Conservation (phyloP, 345 rosid species). For the Noccaea bulbosa region DNA sequence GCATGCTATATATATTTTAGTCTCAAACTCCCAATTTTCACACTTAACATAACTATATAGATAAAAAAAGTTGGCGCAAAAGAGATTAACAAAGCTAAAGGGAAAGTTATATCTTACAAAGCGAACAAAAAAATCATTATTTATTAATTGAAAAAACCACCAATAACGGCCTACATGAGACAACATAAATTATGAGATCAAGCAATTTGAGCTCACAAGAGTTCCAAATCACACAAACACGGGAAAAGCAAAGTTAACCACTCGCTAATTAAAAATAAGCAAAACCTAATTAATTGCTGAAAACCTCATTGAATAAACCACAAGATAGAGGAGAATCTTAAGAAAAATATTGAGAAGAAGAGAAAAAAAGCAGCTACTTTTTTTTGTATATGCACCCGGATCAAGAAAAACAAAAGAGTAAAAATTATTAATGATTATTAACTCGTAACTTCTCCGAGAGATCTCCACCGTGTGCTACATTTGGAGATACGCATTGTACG, state of each 20-base stretch:
- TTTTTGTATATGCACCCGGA: conserved; percentile 38
- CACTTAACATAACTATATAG: not conserved
- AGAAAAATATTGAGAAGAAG: conserved; percentile 2
- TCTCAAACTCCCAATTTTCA: not conserved
- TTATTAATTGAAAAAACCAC: conserved; percentile 11
- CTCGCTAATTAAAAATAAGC: conserved; percentile 18
- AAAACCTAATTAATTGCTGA: conserved; percentile 31
- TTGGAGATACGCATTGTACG: conserved; percentile 51
- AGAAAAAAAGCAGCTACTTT: conserved; percentile 7
- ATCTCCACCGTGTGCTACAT: conserved; percentile 46
- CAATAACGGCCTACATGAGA: conserved; percentile 21
- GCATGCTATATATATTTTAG: not conserved
- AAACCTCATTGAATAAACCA: conserved; percentile 38
- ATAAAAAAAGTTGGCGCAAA: not conserved
- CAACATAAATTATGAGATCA: conserved; percentile 21
- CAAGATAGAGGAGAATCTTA: conserved; percentile 13
- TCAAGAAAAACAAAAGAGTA: conserved; percentile 25
- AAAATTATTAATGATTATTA: conserved; percentile 30
- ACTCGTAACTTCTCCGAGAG: conserved; percentile 31
- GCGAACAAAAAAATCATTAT: not conserved
- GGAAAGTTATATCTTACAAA: conserved; percentile 12
- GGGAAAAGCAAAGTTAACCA: conserved; percentile 5
- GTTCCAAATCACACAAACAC: conserved; percentile 29
- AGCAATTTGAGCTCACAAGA: conserved; percentile 26
- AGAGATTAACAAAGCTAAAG: not conserved